Percentiles rank a stretch among this genome's conserved stretches.
Conservation (phyloP, 768 basidiomycete genomes). For the Pisolithus marmoratus region DNA sequence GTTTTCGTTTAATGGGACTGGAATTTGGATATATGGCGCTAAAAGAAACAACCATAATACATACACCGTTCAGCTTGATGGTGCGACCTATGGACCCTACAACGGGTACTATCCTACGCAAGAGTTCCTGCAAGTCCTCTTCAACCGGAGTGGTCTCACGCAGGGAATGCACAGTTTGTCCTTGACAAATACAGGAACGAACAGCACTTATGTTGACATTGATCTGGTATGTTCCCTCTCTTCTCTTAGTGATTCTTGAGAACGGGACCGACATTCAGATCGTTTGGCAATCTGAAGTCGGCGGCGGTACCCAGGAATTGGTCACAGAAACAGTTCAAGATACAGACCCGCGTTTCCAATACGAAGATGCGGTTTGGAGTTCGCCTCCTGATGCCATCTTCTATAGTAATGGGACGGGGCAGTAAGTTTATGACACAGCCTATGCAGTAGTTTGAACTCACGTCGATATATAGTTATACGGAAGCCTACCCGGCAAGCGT, state of each 20-base stretch:
- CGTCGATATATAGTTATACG: conserved; percentile 25
- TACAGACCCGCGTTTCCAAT: conserved; percentile 33
- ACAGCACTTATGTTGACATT: conserved; percentile 35
- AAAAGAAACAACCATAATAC: conserved; percentile 42
- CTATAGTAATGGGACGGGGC: conserved; percentile 39
- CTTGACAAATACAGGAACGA: conserved; percentile 29
- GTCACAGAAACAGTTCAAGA: conserved; percentile 25
- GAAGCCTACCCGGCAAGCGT: conserved; percentile 27
- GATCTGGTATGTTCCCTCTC: conserved; percentile 34
- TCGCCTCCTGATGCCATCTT: conserved; percentile 28
- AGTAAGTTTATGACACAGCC: conserved; percentile 20
- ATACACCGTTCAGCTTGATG: conserved; percentile 40
- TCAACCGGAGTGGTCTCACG: conserved; percentile 27
- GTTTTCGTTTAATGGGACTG: conserved; percentile 46
- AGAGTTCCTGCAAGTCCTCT: conserved; percentile 39
- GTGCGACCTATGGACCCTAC: conserved; percentile 16
- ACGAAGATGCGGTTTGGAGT: conserved; percentile 31
- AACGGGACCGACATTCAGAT: conserved; percentile 7
- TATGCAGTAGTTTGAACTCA: neutral
- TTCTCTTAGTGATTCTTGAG: neutral
- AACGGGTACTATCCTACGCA: conserved; percentile 24
- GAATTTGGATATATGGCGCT: conserved; percentile 45
- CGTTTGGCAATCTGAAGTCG: conserved; percentile 24
- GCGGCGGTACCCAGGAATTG: conserved; percentile 10
- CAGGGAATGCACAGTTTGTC: conserved; percentile 33